Evolutionary conservation across 345 rosid species (phyloP).

Genomic region (Laguncularia racemosa): DNA sequence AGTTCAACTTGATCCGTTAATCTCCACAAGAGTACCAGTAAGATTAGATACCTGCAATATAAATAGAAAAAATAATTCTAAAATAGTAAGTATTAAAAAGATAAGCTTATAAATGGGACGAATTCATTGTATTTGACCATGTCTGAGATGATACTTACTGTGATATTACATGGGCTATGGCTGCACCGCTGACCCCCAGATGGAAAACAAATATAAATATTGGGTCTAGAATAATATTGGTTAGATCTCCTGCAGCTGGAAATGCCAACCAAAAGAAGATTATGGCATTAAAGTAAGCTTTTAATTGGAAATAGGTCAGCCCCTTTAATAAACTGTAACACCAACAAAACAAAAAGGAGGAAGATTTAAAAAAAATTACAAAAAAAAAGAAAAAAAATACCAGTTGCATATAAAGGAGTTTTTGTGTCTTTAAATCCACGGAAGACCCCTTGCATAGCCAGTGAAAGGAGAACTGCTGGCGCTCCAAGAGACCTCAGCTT

Average conservation of each 20-base stretch:
- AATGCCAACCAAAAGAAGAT: conserved; percentile 3
- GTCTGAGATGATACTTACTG: conserved; percentile 42
- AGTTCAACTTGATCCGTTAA: conserved; percentile 23
- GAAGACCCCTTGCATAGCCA: conserved; percentile 76
- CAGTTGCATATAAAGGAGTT: conserved; percentile 68
- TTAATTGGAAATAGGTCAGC: too few species aligned
- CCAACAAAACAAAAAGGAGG: background rate
- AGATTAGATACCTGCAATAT: conserved; percentile 25
- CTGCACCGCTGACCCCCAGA: conserved; percentile 75
- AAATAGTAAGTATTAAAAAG: background rate
- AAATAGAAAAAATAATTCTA: background rate
- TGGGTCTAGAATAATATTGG: conserved; percentile 71
- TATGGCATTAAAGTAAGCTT: too few species aligned
- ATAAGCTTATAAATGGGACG: background rate
- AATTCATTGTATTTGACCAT: background rate
- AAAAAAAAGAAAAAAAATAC: conserved; percentile 17
- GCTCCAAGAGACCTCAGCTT: conserved; percentile 77
- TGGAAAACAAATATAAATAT: conserved; percentile 56
- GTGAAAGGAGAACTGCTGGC: conserved; percentile 77
- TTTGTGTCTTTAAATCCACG: conserved; percentile 83
- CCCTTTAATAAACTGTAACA: background rate
- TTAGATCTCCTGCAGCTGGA: conserved; percentile 68
- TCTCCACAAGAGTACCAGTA: conserved; percentile 25
- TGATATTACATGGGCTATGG: conserved; percentile 78
- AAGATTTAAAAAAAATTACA: background rate